These are phyloP conservation scores for Naganishia onofrii DNA, from an alignment of 768 basidiomycete species.

Conservation along the genomic window DNA sequence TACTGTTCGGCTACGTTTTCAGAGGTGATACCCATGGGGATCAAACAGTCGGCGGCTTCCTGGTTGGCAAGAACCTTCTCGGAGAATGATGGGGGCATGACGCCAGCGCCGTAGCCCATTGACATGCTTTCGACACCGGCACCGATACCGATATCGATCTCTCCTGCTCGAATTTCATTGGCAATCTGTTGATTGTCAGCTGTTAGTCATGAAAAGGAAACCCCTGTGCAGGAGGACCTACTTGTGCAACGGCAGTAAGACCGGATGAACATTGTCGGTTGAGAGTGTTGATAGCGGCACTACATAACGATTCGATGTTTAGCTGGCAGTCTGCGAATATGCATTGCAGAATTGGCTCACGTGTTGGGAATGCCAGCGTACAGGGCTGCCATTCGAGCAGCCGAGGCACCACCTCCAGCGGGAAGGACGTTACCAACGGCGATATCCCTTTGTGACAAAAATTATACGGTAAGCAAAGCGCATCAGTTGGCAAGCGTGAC, in stretches of 20 bases:
- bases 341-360: conserved; percentile 33
- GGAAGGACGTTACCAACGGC: conserved; percentile 60
- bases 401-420: conserved; percentile 53
- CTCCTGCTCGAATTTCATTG: conserved; percentile 76
- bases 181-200: conserved; percentile 60
- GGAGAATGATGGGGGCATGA: conserved; percentile 53
- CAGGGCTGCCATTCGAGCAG: conserved; percentile 80
- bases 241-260: conserved; percentile 79
- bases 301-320: conserved; percentile 24
- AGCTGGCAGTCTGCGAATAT: neutral
- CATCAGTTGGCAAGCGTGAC: neutral
- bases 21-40: conserved; percentile 66
- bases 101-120: conserved; percentile 53
- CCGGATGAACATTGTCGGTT: conserved; percentile 94
- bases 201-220: neutral
- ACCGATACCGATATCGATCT: conserved; percentile 82
- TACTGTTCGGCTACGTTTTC: conserved; percentile 58
- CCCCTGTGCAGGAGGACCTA: conserved; percentile 9
- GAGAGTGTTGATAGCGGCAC: conserved; percentile 79
- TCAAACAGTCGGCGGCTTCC: conserved; percentile 59
- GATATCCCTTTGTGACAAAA: conserved; percentile 63
- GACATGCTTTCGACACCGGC: conserved; percentile 57
- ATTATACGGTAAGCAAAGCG: neutral
- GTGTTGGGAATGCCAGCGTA: conserved; percentile 82
- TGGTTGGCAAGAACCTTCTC: conserved; percentile 63